Conservation (phyloP, 2,329 filamentous ascomycete species). For the Fusarium albidum region DNA sequence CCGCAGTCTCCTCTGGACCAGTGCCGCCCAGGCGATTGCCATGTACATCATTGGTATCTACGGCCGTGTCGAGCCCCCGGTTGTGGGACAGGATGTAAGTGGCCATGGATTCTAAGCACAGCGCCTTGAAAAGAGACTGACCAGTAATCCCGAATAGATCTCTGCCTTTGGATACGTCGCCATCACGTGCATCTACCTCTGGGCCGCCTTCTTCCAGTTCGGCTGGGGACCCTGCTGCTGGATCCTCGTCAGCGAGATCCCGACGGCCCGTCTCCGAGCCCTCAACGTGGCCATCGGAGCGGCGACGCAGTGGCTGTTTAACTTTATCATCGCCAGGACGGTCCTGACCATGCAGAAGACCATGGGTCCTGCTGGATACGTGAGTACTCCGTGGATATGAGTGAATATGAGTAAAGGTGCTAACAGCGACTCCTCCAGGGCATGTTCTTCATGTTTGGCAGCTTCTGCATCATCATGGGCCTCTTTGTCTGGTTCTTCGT, state of each 20-base stretch:
- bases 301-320: conserved; percentile 77
- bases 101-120: background rate
- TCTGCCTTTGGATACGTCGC: conserved; percentile 74
- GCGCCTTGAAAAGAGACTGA: background rate
- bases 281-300: conserved; percentile 74
- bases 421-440: conserved; percentile 47
- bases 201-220: conserved; percentile 74
- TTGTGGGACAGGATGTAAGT: conserved; percentile 55
- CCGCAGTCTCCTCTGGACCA: conserved; percentile 68
- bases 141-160: conserved; percentile 50
- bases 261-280: conserved; percentile 70
- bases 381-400: conserved; percentile 39
- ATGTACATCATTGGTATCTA: conserved; percentile 80
- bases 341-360: conserved; percentile 73
- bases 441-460: conserved; percentile 74
- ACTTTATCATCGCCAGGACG: conserved; percentile 72
- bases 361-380: conserved; percentile 52
- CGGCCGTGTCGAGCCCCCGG: conserved; percentile 67
- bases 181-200: conserved; percentile 76
- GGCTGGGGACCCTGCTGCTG: conserved; percentile 77
- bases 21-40: conserved; percentile 65
- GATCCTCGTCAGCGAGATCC: conserved; percentile 76
- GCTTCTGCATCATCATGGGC: conserved; percentile 71
- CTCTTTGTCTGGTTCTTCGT: conserved; percentile 73
- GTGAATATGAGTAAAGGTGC: background rate